phyloP scores from a whole-genome alignment of 352 stramenopile genomes.

The Pythium biforme region DNA sequence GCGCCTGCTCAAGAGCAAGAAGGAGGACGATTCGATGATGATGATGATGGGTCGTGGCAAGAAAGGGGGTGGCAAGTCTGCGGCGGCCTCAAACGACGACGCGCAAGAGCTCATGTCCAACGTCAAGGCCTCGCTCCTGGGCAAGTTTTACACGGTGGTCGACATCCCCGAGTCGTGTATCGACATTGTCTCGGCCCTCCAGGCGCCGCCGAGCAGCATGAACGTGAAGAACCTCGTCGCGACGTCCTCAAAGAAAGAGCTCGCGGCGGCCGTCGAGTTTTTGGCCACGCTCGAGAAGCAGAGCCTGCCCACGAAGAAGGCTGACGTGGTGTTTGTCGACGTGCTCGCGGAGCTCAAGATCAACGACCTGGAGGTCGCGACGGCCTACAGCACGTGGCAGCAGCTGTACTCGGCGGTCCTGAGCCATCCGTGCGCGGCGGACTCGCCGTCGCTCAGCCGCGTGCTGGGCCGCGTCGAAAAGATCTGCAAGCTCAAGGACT shows the following conservation, averaged over 20 bases:
- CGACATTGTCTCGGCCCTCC: constrained; percentile 54
- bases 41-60: constrained; percentile 35
- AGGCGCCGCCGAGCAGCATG: constrained; percentile 30
- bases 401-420: constrained; percentile 50
- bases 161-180: constrained; percentile 81
- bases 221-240: constrained; percentile 67
- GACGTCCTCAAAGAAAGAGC: constrained; percentile 68
- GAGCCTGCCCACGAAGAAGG: constrained; percentile 40
- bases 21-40: constrained; percentile 51
- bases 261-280: constrained; percentile 66
- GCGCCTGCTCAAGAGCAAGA: constrained; percentile 52
- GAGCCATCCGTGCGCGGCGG: constrained; percentile 46
- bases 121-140: constrained; percentile 53
- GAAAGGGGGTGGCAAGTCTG: constrained; percentile 1
- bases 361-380: constrained; percentile 76
- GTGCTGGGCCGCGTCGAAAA: constrained; percentile 73
- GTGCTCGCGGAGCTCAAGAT: constrained; percentile 74
- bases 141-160: constrained; percentile 65
- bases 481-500: constrained; percentile 70
- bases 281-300: constrained; percentile 80
- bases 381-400: constrained; percentile 61
- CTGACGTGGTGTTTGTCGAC: constrained; percentile 56
- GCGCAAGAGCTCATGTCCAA: constrained; percentile 56
- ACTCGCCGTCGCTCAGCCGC: constrained; percentile 28
- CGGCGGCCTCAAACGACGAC: background rate